A percentile compares a stretch with the other conserved stretches of the same genome.
phyloP scores from a whole-genome alignment of 352 stramenopile species.

The Globisporangium iwayamae region DNA sequence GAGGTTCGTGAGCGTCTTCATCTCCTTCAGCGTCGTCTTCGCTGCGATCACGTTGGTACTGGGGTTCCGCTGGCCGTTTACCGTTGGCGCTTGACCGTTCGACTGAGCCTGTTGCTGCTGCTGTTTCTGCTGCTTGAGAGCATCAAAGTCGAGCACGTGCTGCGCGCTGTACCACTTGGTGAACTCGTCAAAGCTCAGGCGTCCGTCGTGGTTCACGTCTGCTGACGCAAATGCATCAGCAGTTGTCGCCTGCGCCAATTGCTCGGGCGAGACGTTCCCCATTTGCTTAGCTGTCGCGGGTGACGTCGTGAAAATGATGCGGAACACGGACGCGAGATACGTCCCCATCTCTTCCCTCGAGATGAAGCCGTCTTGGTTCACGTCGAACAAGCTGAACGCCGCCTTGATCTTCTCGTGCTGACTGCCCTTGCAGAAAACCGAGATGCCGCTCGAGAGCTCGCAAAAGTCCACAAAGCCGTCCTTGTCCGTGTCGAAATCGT shows the following conservation, averaged over 20 bases:
- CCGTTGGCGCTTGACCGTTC: not conserved
- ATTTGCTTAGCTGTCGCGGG: conserved; percentile 38
- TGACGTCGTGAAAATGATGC: conserved; percentile 75
- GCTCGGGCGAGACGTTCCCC: conserved; percentile 50
- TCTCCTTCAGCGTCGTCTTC: conserved; percentile 55
- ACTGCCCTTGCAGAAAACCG: conserved; percentile 70
- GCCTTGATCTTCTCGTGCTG: conserved; percentile 81
- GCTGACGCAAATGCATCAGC: conserved; percentile 57
- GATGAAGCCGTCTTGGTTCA: conserved; percentile 86
- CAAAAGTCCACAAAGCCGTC: conserved; percentile 86
- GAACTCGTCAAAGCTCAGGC: conserved; percentile 81
- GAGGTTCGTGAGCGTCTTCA: conserved; percentile 80
- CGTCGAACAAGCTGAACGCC: conserved; percentile 85
- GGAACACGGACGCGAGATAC: conserved; percentile 82
- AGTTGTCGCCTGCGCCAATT: conserved; percentile 70
- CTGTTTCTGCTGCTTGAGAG: conserved; percentile 18
- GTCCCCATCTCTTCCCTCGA: conserved; percentile 81
- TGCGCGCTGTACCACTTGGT: conserved; percentile 75
- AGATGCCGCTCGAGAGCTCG: conserved; percentile 80
- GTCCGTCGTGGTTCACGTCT: conserved; percentile 63
- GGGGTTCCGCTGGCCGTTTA: not conserved
- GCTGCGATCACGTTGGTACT: not conserved
- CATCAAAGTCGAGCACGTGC: conserved; percentile 18
- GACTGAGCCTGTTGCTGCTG: not conserved
- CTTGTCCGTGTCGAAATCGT: conserved; percentile 70